phyloP scores from a whole-genome alignment of 2,329 filamentous ascomycete species.

The Pseudogymnoascus sp. region DNA sequence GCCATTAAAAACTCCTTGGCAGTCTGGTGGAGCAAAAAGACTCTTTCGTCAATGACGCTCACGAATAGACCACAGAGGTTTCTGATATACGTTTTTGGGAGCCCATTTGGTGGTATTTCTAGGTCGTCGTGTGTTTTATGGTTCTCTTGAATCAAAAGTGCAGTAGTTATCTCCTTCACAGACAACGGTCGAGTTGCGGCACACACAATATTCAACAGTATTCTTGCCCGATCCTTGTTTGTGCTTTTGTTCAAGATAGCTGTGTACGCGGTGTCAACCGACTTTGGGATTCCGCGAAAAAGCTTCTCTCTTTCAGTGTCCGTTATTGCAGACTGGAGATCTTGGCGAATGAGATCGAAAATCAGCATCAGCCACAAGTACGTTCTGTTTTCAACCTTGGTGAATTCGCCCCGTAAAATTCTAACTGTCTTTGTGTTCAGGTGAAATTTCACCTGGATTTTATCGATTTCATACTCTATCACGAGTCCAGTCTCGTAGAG shows the following conservation, averaged over 20 bases:
- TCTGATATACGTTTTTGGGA: constrained; percentile 20
- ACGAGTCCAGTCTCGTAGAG: constrained; percentile 32
- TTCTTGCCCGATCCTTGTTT: constrained; percentile 23
- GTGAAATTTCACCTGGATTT: constrained; percentile 13
- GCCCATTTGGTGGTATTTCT: constrained; percentile 16
- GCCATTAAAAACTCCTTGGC: constrained; percentile 32
- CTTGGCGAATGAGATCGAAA: constrained; percentile 19
- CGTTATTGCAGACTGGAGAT: constrained; percentile 19
- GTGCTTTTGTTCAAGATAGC: constrained; percentile 29
- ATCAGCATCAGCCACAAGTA: constrained; percentile 16
- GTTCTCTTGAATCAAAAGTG: constrained; percentile 16
- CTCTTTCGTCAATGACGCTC: constrained; percentile 25
- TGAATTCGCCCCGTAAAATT: not conserved
- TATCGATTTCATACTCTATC: constrained; percentile 25
- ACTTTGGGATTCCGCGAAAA: constrained; percentile 14
- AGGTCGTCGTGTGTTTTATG: constrained; percentile 12
- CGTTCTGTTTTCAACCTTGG: constrained; percentile 17
- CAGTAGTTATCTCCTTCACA: constrained; percentile 29
- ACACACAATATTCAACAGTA: constrained; percentile 29
- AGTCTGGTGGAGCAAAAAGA: constrained; percentile 36
- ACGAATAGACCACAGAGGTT: constrained; percentile 33
- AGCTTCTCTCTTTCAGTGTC: constrained; percentile 17
- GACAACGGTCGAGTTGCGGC: constrained; percentile 29
- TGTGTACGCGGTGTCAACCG: constrained; percentile 32
- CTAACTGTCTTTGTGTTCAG: not conserved